Evolutionary conservation across 345 rosid species (phyloP).

Genomic region (Melaleuca quinquenervia): DNA sequence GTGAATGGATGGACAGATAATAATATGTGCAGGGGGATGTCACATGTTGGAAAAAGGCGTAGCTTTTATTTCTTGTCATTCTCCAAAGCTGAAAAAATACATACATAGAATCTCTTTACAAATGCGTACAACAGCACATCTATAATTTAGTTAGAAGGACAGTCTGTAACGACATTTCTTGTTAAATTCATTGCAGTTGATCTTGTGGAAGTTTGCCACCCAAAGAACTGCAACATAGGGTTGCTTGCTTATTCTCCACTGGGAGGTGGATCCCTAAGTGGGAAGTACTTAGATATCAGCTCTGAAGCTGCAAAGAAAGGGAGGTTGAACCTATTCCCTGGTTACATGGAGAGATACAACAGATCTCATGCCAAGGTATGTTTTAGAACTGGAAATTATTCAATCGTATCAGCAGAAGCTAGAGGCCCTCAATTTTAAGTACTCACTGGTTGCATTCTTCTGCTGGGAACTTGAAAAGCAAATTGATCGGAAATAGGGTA

Average conservation of each 20-base stretch:
- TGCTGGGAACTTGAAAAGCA: neutral
- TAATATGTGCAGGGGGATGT: neutral
- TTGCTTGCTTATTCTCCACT: constrained; percentile 80
- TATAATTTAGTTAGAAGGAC: neutral
- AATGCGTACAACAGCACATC: neutral
- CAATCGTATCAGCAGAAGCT: neutral
- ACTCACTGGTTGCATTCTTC: neutral
- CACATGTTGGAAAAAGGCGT: neutral
- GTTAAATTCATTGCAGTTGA: constrained; percentile 38
- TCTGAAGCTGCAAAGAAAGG: constrained; percentile 64
- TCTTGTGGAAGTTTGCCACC: constrained; percentile 91
- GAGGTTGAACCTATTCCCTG: constrained; percentile 76
- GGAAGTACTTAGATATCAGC: constrained; percentile 52
- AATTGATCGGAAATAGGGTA: neutral
- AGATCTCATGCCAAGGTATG: constrained; percentile 59
- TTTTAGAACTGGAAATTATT: neutral
- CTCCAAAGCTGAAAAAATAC: neutral
- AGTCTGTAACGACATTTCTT: neutral
- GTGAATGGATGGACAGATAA: neutral
- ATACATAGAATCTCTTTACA: neutral
- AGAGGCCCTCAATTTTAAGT: neutral
- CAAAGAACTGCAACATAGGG: constrained; percentile 73
- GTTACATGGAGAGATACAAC: constrained; percentile 82
- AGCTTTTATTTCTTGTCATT: neutral
- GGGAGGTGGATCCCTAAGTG: constrained; percentile 63